Percentiles rank a stretch among this genome's conserved stretches.
phyloP scores from a whole-genome alignment of 23 red algal genomes.

The Gracilariopsis chorda region DNA sequence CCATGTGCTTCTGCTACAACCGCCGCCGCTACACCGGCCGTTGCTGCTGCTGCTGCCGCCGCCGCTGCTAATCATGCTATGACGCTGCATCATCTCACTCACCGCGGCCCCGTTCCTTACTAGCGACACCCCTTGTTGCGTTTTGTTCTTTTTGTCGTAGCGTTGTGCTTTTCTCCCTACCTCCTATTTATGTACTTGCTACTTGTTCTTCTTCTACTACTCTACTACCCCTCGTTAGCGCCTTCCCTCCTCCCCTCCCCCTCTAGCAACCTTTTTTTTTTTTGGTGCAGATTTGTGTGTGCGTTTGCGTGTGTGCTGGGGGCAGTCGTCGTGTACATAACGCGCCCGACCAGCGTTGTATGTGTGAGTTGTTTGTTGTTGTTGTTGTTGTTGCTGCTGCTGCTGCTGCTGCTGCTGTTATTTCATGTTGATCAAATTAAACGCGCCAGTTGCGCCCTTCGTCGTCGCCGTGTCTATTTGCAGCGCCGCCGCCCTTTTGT shows the following conservation, averaged over 20 bases:
- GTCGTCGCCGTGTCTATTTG: no score
- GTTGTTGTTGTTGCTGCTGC: no score
- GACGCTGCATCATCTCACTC: conserved; percentile 43
- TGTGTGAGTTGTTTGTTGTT: no score
- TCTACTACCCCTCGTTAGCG: background rate
- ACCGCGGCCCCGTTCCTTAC: conserved; percentile 9
- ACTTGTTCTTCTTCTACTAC: background rate
- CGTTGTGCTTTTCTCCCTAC: background rate
- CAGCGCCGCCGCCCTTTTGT: no score
- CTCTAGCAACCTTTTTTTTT: no score
- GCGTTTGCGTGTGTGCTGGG: no score
- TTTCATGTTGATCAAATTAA: no score
- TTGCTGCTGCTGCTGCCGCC: background rate
- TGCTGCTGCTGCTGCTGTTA: no score
- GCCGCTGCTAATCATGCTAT: conserved; percentile 19
- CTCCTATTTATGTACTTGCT: background rate
- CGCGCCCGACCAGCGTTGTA: no score
- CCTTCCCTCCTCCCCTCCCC: no score
- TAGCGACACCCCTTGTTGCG: background rate
- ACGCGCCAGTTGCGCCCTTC: no score
- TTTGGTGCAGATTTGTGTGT: background rate
- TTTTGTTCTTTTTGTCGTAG: background rate
- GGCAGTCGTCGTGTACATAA: no score
- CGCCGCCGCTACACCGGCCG: background rate
- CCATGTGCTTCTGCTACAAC: background rate